Percentiles rank a stretch among this genome's conserved stretches.
These are phyloP conservation scores for Zasmidium angulare DNA, from an alignment of 2,329 filamentous ascomycete species.

Conservation along the genomic window DNA sequence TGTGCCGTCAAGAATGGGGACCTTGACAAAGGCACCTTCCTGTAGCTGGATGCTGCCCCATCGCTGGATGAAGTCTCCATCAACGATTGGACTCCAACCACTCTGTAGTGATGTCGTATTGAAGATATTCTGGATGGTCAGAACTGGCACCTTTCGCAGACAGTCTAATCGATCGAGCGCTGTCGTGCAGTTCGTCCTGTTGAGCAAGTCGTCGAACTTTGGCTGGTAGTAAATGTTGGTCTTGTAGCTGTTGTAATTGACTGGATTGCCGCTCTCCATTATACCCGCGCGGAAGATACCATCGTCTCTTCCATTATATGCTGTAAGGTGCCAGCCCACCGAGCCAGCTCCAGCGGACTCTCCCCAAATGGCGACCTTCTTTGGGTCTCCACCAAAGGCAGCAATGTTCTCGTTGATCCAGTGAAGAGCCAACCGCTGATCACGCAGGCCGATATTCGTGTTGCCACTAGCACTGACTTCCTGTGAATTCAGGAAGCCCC, in stretches of 20 bases:
- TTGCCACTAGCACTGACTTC: conserved; percentile 55
- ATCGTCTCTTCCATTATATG: conserved; percentile 50
- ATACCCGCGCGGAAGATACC: conserved; percentile 49
- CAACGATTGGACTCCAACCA: conserved; percentile 48
- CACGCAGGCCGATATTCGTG: conserved; percentile 48
- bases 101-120: conserved; percentile 31
- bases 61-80: conserved; percentile 57
- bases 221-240: conserved; percentile 45
- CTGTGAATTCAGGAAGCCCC: conserved; percentile 67
- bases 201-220: conserved; percentile 63
- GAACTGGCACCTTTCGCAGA: conserved; percentile 53
- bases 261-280: conserved; percentile 42
- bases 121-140: conserved; percentile 30
- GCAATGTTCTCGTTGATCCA: conserved; percentile 47
- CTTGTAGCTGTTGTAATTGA: conserved; percentile 24
- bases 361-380: conserved; percentile 46
- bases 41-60: conserved; percentile 56
- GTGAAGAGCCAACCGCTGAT: conserved; percentile 47
- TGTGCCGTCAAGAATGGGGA: conserved; percentile 52
- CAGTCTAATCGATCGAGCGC: conserved; percentile 62
- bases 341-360: conserved; percentile 43
- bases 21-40: conserved; percentile 60
- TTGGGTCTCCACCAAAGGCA: conserved; percentile 73
- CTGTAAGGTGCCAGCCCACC: conserved; percentile 48
- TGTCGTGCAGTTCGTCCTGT: conserved; percentile 58